Conservation (phyloP, 495 filamentous ascomycete genomes). For the Penicillium cosmopolitanum region DNA sequence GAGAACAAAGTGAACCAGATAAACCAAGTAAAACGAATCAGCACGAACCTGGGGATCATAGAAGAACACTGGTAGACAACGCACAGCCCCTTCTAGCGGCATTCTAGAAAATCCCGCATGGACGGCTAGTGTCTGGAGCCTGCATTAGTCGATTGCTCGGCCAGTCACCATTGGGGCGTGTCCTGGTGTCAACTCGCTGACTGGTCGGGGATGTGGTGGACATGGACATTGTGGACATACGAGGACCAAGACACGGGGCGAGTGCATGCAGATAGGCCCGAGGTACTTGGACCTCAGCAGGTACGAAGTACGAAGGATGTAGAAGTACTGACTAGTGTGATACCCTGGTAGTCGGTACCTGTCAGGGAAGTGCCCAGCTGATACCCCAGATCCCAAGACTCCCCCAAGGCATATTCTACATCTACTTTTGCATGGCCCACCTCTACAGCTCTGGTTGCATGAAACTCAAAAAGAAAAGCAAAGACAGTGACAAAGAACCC, state of each 20-base stretch:
- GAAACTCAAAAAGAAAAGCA: slow-evolving; percentile 10
- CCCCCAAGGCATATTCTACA: not conserved
- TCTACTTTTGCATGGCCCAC: too few relatives aligned
- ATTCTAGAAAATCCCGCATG: slow-evolving; percentile 2
- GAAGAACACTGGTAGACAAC: not conserved
- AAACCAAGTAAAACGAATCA: not conserved
- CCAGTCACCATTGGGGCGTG: slow-evolving; percentile 7
- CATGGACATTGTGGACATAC: not conserved
- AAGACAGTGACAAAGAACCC: slow-evolving; percentile 15
- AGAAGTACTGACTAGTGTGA: not conserved
- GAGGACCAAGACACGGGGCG: not conserved
- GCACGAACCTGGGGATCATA: not conserved
- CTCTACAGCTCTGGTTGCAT: too few relatives aligned
- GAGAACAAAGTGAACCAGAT: not conserved
- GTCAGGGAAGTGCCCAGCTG: too few relatives aligned
- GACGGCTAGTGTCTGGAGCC: not conserved
- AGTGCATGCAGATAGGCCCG: not conserved
- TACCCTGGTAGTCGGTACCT: too few relatives aligned
- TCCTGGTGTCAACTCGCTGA: not conserved
- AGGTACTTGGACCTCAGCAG: not conserved
- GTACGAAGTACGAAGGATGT: not conserved
- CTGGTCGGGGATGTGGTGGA: slow-evolving; percentile 1
- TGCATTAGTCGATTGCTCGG: slow-evolving; percentile 18
- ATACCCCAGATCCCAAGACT: too few relatives aligned
- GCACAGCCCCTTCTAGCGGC: slow-evolving; percentile 3